Evolutionary conservation across 2,329 filamentous ascomycete genomes (phyloP).

Genomic region (Elsinoe batatas): DNA sequence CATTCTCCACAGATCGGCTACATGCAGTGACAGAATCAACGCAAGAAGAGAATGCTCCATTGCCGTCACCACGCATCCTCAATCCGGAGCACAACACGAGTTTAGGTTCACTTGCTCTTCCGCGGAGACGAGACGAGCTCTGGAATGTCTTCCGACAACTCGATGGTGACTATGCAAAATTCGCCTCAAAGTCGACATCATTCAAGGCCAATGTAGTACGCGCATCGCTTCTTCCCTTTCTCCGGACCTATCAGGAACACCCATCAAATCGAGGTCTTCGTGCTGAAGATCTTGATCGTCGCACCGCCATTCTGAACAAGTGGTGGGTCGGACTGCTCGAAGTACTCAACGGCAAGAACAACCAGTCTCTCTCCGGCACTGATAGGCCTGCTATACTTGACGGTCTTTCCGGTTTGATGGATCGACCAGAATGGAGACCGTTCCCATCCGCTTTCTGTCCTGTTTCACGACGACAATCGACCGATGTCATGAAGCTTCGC

Average conservation of each 20-base stretch:
- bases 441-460: constrained; percentile 59
- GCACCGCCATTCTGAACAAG: constrained; percentile 70
- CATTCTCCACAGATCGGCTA: constrained; percentile 40
- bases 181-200: constrained; percentile 61
- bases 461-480: constrained; percentile 42
- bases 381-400: constrained; percentile 75
- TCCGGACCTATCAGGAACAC: constrained; percentile 60
- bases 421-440: constrained; percentile 75
- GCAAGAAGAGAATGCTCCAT: constrained; percentile 29
- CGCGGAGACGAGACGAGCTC: constrained; percentile 58
- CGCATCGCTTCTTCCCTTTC: constrained; percentile 62
- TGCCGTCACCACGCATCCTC: constrained; percentile 17
- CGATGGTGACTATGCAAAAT: constrained; percentile 61
- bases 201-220: constrained; percentile 70
- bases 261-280: constrained; percentile 54
- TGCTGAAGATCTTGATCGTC: constrained; percentile 74
- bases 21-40: constrained; percentile 28
- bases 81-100: constrained; percentile 18
- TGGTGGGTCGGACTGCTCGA: constrained; percentile 84
- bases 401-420: constrained; percentile 72
- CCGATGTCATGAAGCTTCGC: constrained; percentile 33
- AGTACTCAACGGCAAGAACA: constrained; percentile 65
- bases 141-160: constrained; percentile 59
- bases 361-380: constrained; percentile 70
- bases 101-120: constrained; percentile 16